Base-by-base conservation (phyloP, 768 basidiomycete genomes). In the Lyophyllum atratum region DNA sequence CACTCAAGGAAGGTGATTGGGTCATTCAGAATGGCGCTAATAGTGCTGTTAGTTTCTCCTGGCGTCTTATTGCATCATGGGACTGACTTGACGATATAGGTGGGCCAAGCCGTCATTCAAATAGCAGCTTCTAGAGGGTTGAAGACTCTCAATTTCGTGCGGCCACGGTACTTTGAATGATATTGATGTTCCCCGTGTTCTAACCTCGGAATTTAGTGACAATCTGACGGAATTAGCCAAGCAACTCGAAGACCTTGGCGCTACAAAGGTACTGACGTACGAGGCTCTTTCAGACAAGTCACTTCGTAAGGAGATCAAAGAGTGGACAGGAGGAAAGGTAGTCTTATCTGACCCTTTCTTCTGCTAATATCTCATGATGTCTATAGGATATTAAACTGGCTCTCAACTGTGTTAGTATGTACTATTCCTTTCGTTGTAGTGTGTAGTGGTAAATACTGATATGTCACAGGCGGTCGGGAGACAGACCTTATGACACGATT, bases 21-120 rank as follows among this genome's bases (percentile, higher is more conserved):
- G 77, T 95, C 15, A 68, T 95, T 11, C 93, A 95, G 70, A 95
- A 94, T 59, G 93, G 91, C 25, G 87, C 86, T 19, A 95, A 95
- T 63, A 89, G 89, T 62, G 89, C 90, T 19, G 92, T 92, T 56
- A 47, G 85, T 72, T 15, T 50, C 52, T 22, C 10, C 31, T 15
- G 47, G 29, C 40, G n/a, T 31, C 29, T 14, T 21, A 43, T 8
- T 12, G 19, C 39, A 15, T 31, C 47, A 26, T 64, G 54, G 11
- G 49, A 52, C 44, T 54, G 17, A 29, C 40, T 49, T 60, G 8
- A 14, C 33, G 53, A 43, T 52, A 55, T 43, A 89, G 87, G 88
- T 90, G 14, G 93, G 93, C 12, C 90, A 94, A 76, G 85, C 86
- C 0, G 89, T 93, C 22, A 91, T 94, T 48, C 92, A 94, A 63